Conservation (phyloP, 2,329 filamentous ascomycete species). For the Fusarium citri region DNA sequence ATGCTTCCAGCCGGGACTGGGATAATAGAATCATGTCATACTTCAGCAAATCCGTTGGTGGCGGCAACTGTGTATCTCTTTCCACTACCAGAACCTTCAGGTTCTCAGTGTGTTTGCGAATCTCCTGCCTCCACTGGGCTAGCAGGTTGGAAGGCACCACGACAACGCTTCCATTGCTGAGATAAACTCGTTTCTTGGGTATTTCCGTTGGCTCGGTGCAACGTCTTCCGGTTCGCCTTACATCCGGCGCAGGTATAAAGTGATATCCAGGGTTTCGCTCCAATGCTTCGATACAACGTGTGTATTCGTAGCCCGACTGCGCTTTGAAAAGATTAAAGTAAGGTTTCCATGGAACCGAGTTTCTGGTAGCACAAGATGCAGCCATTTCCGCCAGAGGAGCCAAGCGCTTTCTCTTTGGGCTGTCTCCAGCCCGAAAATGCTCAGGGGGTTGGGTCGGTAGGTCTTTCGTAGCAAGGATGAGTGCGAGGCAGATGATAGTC, state of each 20-base stretch:
- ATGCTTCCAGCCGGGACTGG: constrained; percentile 75
- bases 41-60: constrained; percentile 66
- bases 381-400: constrained; percentile 81
- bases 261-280: constrained; percentile 70
- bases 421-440: constrained; percentile 60
- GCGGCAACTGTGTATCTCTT: constrained; percentile 66
- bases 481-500: constrained; percentile 84
- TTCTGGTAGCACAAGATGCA: constrained; percentile 73
- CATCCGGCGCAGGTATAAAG: constrained; percentile 60
- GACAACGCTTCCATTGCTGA: constrained; percentile 78
- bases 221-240: constrained; percentile 44
- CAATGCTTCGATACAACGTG: constrained; percentile 67
- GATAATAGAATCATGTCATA: constrained; percentile 86
- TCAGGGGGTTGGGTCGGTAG: constrained; percentile 75
- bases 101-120: constrained; percentile 77
- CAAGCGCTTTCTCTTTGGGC: constrained; percentile 58
- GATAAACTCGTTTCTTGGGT: constrained; percentile 63
- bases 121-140: constrained; percentile 85
- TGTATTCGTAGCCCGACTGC: constrained; percentile 61
- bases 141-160: constrained; percentile 87
- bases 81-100: constrained; percentile 75
- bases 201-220: constrained; percentile 14
- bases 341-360: constrained; percentile 76
- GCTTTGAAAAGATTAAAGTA: constrained; percentile 67
- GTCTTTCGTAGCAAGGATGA: constrained; percentile 80